phyloP scores from a whole-genome alignment of 805 yeast species.

The Candida easanensis region DNA sequence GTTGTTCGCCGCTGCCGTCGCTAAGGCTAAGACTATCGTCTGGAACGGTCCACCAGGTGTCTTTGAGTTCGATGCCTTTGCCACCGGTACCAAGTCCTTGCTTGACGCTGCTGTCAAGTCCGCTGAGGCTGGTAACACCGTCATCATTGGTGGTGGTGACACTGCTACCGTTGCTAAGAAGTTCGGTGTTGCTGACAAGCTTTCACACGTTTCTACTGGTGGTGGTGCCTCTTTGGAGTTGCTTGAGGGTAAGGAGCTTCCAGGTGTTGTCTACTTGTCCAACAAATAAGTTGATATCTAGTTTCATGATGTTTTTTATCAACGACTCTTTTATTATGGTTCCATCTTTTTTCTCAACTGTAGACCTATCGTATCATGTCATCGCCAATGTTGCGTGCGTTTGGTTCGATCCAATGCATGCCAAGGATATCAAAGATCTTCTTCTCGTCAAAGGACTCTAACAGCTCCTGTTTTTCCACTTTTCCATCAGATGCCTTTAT shows the following conservation, averaged over 20 bases:
- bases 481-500: conserved; percentile 10
- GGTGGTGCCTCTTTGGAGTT: conserved; percentile 99
- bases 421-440: conserved; percentile 44
- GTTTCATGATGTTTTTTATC: not conserved
- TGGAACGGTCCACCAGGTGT: conserved; percentile 99
- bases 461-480: conserved; percentile 18
- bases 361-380: conserved; percentile 2
- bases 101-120: conserved; percentile 86
- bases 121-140: conserved; percentile 85
- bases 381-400: conserved; percentile 27
- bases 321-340: not conserved
- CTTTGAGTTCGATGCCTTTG: conserved; percentile 91
- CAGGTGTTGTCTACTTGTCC: conserved; percentile 94
- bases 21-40: conserved; percentile 94
- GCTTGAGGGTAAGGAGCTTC: conserved; percentile 97
- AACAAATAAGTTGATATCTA: conserved; percentile 46
- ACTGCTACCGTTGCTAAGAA: conserved; percentile 99
- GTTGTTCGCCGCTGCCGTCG: conserved; percentile 78
- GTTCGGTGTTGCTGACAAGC: conserved; percentile 93
- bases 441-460: conserved; percentile 44
- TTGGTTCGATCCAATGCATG: conserved; percentile 32
- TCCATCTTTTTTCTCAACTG: no score
- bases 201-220: conserved; percentile 98
- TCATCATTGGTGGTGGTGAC: conserved; percentile 98
- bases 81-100: conserved; percentile 87